phyloP scores from a whole-genome alignment of 306 rosid species.

The Casuarina equisetifolia region DNA sequence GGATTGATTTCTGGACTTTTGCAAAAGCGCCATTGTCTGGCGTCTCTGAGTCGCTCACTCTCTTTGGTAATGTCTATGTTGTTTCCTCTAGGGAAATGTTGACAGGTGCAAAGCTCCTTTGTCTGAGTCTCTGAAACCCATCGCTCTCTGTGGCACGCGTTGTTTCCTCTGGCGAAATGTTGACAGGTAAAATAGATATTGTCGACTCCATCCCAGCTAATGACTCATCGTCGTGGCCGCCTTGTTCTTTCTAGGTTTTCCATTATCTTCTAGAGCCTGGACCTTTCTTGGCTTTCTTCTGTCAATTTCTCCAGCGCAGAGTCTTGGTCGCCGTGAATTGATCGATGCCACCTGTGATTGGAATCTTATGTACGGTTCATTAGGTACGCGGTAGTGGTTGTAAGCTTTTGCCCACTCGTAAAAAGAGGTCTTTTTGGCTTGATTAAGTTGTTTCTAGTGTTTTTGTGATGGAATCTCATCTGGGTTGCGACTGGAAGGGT shows the following conservation, averaged over 20 bases:
- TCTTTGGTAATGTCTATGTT: background rate
- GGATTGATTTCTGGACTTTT: background rate
- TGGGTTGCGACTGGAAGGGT: background rate
- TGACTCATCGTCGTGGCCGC: constrained; percentile 24
- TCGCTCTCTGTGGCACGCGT: constrained; percentile 32
- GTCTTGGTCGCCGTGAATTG: constrained; percentile 6
- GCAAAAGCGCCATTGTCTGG: constrained; percentile 8
- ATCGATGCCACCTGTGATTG: background rate
- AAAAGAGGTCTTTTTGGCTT: constrained; percentile 1
- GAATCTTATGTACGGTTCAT: background rate
- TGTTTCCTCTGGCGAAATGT: background rate
- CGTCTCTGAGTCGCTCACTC: constrained; percentile 15
- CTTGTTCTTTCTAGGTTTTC: background rate
- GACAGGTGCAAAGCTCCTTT: too few relatives aligned
- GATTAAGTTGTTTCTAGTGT: background rate
- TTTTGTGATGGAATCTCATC: background rate
- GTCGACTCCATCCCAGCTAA: constrained; percentile 19
- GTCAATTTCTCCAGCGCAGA: background rate
- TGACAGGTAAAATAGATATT: background rate
- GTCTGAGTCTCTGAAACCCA: background rate
- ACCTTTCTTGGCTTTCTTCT: background rate
- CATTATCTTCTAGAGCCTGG: background rate
- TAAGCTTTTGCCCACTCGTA: constrained; percentile 8
- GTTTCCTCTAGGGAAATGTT: too few relatives aligned
- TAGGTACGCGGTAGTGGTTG: constrained; percentile 16